Base-by-base conservation (phyloP, 345 rosid genomes). In the Eucalyptus curtisii region DNA sequence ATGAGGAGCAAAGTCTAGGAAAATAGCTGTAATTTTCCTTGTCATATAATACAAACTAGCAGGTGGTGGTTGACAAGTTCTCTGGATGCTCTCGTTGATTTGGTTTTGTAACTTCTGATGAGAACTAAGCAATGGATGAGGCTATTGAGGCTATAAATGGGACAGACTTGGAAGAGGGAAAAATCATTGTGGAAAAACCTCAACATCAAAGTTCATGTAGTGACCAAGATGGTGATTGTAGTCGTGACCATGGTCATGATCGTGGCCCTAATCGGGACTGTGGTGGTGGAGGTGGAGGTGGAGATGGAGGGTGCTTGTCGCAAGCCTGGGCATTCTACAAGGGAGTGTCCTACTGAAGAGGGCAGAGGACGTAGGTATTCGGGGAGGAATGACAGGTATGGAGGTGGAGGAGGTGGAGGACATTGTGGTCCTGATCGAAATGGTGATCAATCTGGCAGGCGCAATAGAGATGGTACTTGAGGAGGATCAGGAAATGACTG, bases 291-390 rank as follows among this genome's bases (percentile, higher is more conserved):
- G 59, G 90, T 76, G 93, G 92, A 91, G 93, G 96, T 88, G 98
- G 97, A 90, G 94, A 95, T 88, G 98, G 97, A 88, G 98, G 94
- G 61, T 97, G 98, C 93, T 97, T 13, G 99, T 86, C 97, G 96
- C 86, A 96, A 96, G 92, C 98, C 98, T 89, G 98, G 99, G 57
- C 99, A 97, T 90, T 97, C 94, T 91, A 98, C 98, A 49, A 90
- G 99, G 91, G 98, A 97, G 90, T 97, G 98, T 89, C 98, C 98
- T 42, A 88, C 93, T 91, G 99, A 94, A 88, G 81, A 88, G 64
- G 90, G 90, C 27, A 86, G 89, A 6, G 89, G 89, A 45, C 50
- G 82, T 31, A 80, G 86, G 50, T 79, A 79, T 88, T 76, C 86
- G 30, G 86, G 52, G 8, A 85, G 61, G 61, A 44, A 85, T 59